Conservation (phyloP, 225 moss, liverwort and hornwort species). For the Antitrichia curtipendula region DNA sequence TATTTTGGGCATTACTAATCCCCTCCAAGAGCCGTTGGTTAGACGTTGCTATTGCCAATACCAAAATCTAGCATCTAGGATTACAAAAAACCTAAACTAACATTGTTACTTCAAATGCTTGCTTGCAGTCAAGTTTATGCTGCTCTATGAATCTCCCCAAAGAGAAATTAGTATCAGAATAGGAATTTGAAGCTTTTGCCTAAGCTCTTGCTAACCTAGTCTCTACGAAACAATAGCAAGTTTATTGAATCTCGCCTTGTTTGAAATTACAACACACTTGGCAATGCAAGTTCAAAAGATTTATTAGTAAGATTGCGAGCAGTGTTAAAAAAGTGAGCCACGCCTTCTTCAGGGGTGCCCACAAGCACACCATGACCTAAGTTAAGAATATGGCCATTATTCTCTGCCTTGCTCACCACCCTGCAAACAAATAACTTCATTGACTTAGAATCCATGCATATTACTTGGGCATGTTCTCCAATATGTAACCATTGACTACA, state of each 20-base stretch:
- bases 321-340: slow-evolving; percentile 49
- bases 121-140: neutral
- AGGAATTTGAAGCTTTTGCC: neutral
- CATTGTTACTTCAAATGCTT: neutral
- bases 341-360: slow-evolving; percentile 39
- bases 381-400: slow-evolving; percentile 37
- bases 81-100: neutral
- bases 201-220: neutral
- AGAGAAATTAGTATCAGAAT: neutral
- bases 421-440: slow-evolving; percentile 2
- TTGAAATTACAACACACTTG: slow-evolving; percentile 1
- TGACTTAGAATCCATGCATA: too few species aligned
- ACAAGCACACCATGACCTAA: slow-evolving; percentile 51
- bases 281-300: neutral
- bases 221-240: neutral
- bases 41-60: too few species aligned
- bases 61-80: neutral
- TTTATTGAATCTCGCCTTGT: neutral
- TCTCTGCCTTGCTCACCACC: slow-evolving; percentile 33
- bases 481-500: too few species aligned
- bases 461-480: too few species aligned
- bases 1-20: too few species aligned
- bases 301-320: slow-evolving; percentile 25
- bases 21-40: too few species aligned
- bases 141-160: neutral